Evolutionary conservation across 2,329 filamentous ascomycete species (phyloP).

Genomic region (Chalara sp.): DNA sequence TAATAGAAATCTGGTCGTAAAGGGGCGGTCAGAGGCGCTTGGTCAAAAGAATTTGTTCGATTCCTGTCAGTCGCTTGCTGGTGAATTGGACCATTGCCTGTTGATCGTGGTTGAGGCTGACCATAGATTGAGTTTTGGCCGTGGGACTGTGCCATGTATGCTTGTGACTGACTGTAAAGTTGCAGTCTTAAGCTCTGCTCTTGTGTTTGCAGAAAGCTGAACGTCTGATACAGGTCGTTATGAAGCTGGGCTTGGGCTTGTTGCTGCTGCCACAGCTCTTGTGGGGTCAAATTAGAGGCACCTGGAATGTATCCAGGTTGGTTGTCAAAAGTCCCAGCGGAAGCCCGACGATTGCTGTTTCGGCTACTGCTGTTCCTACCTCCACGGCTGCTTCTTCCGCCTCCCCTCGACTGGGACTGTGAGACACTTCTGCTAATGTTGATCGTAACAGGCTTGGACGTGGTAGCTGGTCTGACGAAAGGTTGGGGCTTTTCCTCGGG

Average conservation of each 20-base stretch:
- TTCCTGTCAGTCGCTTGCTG: slow-evolving; percentile 41
- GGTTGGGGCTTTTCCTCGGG: slow-evolving; percentile 55
- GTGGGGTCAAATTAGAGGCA: slow-evolving; percentile 17
- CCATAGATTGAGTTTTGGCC: slow-evolving; percentile 31
- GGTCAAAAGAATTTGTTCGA: slow-evolving; percentile 58
- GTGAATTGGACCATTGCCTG: slow-evolving; percentile 25
- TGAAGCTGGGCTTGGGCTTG: slow-evolving; percentile 28
- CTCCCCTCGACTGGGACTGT: slow-evolving; percentile 36
- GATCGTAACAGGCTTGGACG: slow-evolving; percentile 41
- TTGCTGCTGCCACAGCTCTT: slow-evolving; percentile 27
- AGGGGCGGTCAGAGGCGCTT: slow-evolving; percentile 51
- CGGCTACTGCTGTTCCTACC: slow-evolving; percentile 21
- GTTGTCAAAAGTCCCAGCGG: slow-evolving; percentile 24
- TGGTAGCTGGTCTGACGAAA: slow-evolving; percentile 49
- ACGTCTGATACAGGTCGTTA: slow-evolving; percentile 30
- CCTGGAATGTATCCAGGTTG: slow-evolving; percentile 12
- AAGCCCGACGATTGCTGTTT: slow-evolving; percentile 25
- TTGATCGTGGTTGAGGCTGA: slow-evolving; percentile 30
- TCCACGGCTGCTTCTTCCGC: slow-evolving; percentile 19
- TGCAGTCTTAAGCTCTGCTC: slow-evolving; percentile 39
- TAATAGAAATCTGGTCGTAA: slow-evolving; percentile 50
- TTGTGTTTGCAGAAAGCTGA: slow-evolving; percentile 34
- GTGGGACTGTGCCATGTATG: slow-evolving; percentile 32
- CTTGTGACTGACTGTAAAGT: slow-evolving; percentile 40
- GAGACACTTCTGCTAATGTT: slow-evolving; percentile 45